phyloP scores from a whole-genome alignment of 192 early-diverging fungal genomes.

The Oehlia diaphana region DNA sequence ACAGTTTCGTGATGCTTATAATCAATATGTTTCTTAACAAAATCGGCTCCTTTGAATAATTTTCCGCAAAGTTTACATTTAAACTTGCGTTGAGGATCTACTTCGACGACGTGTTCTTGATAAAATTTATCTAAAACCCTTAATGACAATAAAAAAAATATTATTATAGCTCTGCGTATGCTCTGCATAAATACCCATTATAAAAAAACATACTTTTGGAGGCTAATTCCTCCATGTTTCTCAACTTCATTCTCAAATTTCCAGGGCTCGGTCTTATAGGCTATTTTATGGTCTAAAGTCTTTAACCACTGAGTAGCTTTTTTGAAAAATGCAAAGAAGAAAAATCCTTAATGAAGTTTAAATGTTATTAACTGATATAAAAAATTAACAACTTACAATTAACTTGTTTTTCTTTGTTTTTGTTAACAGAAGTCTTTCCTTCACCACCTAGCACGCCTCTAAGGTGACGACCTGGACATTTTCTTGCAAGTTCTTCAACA shows the following conservation, averaged over 20 bases:
- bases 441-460: constrained; percentile 34
- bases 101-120: constrained; percentile 45
- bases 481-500: constrained; percentile 82
- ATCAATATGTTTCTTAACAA: constrained; percentile 92
- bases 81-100: constrained; percentile 82
- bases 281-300: constrained; percentile 56
- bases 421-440: constrained; percentile 7
- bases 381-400: constrained; percentile 15
- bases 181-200: background rate
- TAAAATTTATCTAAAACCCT: background rate
- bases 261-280: constrained; percentile 44
- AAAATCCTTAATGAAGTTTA: background rate
- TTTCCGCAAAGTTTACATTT: constrained; percentile 89
- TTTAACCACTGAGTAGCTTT: constrained; percentile 55
- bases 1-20: constrained; percentile 83
- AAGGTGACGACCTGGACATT: constrained; percentile 64
- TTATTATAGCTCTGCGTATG: too few species aligned
- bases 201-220: constrained; percentile 44
- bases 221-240: constrained; percentile 51
- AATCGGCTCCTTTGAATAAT: constrained; percentile 91
- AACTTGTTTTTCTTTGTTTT: constrained; percentile 22
- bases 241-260: constrained; percentile 44
- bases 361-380: too few species aligned
- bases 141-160: background rate
- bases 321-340: background rate